Base-by-base conservation (phyloP, 1,139 yeast genomes). In the Blastobotrys elegans region DNA sequence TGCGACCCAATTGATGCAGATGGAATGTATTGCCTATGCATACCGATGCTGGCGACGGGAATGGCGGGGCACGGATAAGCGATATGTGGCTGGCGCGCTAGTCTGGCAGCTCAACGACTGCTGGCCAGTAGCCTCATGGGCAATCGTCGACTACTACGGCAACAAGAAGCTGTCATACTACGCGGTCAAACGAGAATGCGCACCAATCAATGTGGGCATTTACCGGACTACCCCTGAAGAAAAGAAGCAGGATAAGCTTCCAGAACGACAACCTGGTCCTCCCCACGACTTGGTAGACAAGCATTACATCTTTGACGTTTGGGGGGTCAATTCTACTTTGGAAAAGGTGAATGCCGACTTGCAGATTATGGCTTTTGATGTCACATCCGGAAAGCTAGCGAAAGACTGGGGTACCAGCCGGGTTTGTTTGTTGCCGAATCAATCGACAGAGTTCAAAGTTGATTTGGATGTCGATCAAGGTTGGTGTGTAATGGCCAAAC, bases 31-130 rank as follows among this genome's bases (percentile, higher is more conserved):
- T n/a, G 67, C 69, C 3, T 71, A 64, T 53, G 78, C 78, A 2
- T 73, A 70, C 52, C 58, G 73, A 49, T 66, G 67, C 54, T 74
- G 78, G 76, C 64, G 76, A 58, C 55, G 76, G 16, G 61, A 70
- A 48, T 75, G 79, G 79, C 58, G 63, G 35, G 67, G 69, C 2
- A 62, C 63, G 14, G 64, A 65, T 7, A 53, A 62, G 42, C 57
- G 72, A 46, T 62, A 66, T 46, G 56, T 58, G 39, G 74, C 74
- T 13, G 77, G 77, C 0, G 70, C 72, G 2, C 56, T 74, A 32
- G 77, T 75, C 5, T 75, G 79, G 79, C 79, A 74, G 56, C 59
- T 72, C 21, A 74, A 75, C 50, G 79, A 75, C 55, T 75, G 79
- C 55, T 74, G 77, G 76, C 79, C 79, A 2, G 73, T 66, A 7